Conservation (phyloP, 2,329 filamentous ascomycete genomes). For the Clonostachys chloroleuca region DNA sequence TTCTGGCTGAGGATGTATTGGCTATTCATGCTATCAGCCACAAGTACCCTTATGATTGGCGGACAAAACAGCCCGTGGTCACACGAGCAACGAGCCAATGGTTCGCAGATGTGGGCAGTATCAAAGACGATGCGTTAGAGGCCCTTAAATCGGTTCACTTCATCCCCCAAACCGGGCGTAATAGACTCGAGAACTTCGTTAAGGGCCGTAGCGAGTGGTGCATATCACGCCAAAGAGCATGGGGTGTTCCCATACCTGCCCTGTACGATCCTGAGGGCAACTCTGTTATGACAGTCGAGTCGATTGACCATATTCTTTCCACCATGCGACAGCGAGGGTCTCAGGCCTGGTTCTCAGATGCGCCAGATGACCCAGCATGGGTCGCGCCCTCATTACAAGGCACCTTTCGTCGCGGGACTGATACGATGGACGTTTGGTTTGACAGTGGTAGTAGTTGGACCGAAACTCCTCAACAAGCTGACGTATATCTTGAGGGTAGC, state of each 20-base stretch:
- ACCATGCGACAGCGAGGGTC: constrained; percentile 73
- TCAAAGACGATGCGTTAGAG: constrained; percentile 69
- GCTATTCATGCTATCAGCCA: constrained; percentile 70
- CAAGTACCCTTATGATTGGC: constrained; percentile 98
- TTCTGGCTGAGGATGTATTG: constrained; percentile 64
- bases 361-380: constrained; percentile 72
- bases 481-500: constrained; percentile 89
- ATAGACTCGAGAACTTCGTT: constrained; percentile 79
- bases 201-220: constrained; percentile 93
- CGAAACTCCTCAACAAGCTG: constrained; percentile 53
- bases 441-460: constrained; percentile 96
- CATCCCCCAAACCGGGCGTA: constrained; percentile 68
- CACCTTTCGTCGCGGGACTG: constrained; percentile 69
- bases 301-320: constrained; percentile 78
- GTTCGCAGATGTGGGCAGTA: constrained; percentile 88
- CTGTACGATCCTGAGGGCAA: constrained; percentile 71
- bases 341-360: constrained; percentile 94
- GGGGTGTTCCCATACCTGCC: constrained; percentile 95
- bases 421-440: constrained; percentile 99
- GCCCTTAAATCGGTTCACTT: constrained; percentile 72
- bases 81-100: constrained; percentile 92
- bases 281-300: constrained; percentile 74
- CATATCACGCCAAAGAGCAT: constrained; percentile 90
- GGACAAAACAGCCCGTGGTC: constrained; percentile 89
- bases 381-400: constrained; percentile 59